A percentile compares a stretch with the other conserved stretches of the same genome.
Conservation (phyloP, 441 rosid species). For the Brassica hybrid region DNA sequence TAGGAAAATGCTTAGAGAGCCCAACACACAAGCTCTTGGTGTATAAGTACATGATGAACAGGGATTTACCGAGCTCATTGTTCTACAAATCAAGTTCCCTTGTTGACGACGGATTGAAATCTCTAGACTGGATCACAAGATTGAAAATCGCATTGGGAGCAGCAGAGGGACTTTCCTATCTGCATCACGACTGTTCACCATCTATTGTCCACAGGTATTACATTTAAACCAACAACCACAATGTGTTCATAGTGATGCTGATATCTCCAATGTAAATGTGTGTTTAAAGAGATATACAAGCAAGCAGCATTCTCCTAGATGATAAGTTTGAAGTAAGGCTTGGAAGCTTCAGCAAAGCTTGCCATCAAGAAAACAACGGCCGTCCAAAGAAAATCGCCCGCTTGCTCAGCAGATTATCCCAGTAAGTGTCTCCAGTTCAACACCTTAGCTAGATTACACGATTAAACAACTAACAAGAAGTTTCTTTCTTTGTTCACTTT, state of each 20-base stretch:
- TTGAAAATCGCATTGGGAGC: conserved; percentile 70
- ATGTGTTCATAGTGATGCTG: neutral
- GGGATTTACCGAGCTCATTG: conserved; percentile 68
- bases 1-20: conserved; percentile 67
- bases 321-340: conserved; percentile 79
- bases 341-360: conserved; percentile 67
- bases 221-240: neutral
- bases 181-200: conserved; percentile 75
- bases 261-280: conserved; percentile 12
- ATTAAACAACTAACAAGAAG: conserved; percentile 7
- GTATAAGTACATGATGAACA: conserved; percentile 64
- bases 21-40: conserved; percentile 63
- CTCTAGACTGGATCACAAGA: conserved; percentile 79
- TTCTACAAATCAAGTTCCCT: conserved; percentile 47
- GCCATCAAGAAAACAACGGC: conserved; percentile 53
- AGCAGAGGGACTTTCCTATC: conserved; percentile 69
- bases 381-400: conserved; percentile 55
- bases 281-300: conserved; percentile 66
- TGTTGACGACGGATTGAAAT: conserved; percentile 51
- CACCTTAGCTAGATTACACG: neutral
- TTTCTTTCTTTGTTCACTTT: too few species aligned
- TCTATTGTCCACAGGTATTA: conserved; percentile 73
- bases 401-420: conserved; percentile 49
- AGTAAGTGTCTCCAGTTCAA: conserved; percentile 49
- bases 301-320: conserved; percentile 76